A percentile compares a stretch with the other conserved stretches of the same genome.
Conservation (phyloP, 2,329 filamentous ascomycete species). For the Penicillium vulpinum region DNA sequence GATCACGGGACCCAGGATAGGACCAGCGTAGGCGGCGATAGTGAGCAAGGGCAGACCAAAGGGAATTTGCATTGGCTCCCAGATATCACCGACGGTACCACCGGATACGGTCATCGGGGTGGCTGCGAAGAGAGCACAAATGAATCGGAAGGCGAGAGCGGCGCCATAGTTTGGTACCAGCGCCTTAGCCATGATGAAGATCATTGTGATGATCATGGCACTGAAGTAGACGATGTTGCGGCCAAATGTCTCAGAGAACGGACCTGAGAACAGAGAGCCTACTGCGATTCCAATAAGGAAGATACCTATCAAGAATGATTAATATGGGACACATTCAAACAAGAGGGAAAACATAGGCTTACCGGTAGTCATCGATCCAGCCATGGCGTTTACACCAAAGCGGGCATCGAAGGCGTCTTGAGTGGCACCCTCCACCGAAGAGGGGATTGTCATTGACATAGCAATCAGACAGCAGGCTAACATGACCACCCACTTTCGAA, state of each 20-base stretch:
- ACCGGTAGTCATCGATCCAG: conserved; percentile 16
- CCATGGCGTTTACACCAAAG: conserved; percentile 13
- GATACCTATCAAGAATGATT: background rate
- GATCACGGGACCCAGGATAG: conserved; percentile 23
- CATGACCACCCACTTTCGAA: conserved; percentile 14
- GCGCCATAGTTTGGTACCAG: conserved; percentile 51
- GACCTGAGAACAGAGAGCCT: conserved; percentile 51
- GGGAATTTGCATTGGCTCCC: conserved; percentile 47
- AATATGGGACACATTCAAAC: background rate
- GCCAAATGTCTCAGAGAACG: conserved; percentile 51
- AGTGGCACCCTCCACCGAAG: conserved; percentile 12
- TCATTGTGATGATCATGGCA: conserved; percentile 47
- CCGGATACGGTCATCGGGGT: conserved; percentile 48
- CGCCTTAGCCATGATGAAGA: conserved; percentile 51
- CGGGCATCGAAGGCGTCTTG: conserved; percentile 10
- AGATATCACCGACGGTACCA: conserved; percentile 49
- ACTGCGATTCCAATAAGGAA: conserved; percentile 49
- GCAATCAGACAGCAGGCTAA: conserved; percentile 11
- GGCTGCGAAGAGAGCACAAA: conserved; percentile 50
- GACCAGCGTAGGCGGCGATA: conserved; percentile 43
- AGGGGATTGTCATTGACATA: conserved; percentile 13
- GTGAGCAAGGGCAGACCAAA: conserved; percentile 54
- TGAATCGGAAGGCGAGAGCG: conserved; percentile 51
- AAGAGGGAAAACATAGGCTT: background rate
- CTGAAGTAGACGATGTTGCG: conserved; percentile 53